A percentile compares a stretch with the other conserved stretches of the same genome.
Conservation (phyloP, 257 asterid species). For the Salvia hispanica region DNA sequence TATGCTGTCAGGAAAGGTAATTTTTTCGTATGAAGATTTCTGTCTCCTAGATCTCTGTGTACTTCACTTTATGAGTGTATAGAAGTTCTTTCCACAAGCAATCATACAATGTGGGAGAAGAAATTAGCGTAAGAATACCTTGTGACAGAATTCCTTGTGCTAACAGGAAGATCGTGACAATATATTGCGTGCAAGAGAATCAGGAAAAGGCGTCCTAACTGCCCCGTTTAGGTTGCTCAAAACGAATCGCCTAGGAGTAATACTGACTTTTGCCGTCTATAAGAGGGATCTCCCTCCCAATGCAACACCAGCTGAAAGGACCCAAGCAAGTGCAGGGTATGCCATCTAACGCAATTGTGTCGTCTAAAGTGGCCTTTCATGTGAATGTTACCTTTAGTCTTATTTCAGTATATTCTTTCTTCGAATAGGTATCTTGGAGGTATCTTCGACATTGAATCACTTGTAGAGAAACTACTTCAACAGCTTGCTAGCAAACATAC, state of each 20-base stretch:
- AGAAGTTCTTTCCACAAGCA: too few species aligned
- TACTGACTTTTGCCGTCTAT: constrained; percentile 93
- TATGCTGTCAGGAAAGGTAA: constrained; percentile 96
- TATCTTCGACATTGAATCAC: constrained; percentile 92
- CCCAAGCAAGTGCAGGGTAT: constrained; percentile 81
- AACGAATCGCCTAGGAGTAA: constrained; percentile 92
- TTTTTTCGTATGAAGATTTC: background rate
- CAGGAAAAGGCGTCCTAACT: constrained; percentile 96
- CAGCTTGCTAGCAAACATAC: constrained; percentile 98
- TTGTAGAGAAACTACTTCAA: constrained; percentile 93
- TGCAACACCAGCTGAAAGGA: constrained; percentile 76
- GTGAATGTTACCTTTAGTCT: too few species aligned
- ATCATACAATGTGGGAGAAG: too few species aligned
- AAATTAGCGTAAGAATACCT: too few species aligned
- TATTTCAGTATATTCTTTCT: constrained; percentile 17
- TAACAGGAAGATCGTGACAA: constrained; percentile 97
- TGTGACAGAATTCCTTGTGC: constrained; percentile 25
- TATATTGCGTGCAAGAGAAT: constrained; percentile 91
- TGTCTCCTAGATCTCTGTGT: too few species aligned
- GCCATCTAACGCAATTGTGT: constrained; percentile 5
- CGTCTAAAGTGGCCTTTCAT: too few species aligned
- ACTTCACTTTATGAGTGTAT: too few species aligned
- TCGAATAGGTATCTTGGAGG: constrained; percentile 94
- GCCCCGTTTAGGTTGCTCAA: constrained; percentile 94
- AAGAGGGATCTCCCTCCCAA: constrained; percentile 65